Percentiles rank a stretch among this genome's conserved stretches.
Conservation (phyloP, 2,329 filamentous ascomycete genomes). For the Colletotrichum orbiculare region DNA sequence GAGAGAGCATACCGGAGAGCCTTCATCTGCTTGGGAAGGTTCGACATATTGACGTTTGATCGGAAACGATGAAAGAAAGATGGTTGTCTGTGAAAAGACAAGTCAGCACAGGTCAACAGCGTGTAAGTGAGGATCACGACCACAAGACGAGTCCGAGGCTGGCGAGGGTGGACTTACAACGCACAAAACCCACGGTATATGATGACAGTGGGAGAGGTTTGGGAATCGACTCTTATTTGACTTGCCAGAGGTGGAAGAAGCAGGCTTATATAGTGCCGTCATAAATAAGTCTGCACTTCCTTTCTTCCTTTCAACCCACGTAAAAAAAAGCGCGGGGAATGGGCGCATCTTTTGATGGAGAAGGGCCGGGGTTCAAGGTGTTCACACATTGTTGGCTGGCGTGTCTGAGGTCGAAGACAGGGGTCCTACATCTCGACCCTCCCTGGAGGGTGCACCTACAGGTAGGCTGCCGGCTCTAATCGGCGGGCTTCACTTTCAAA, state of each 20-base stretch:
- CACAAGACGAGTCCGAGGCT: background rate
- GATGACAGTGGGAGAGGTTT: conserved; percentile 10
- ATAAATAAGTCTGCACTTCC: conserved; percentile 5
- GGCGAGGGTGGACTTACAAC: background rate
- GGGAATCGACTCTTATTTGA: background rate
- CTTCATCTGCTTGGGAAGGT: conserved; percentile 68
- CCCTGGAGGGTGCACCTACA: conserved; percentile 16
- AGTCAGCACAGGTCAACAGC: conserved; percentile 1
- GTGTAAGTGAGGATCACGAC: background rate
- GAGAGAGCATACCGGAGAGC: conserved; percentile 64
- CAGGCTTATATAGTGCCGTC: conserved; percentile 23
- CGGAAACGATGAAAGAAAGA: background rate
- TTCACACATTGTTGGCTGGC: conserved; percentile 9
- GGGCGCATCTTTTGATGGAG: conserved; percentile 23
- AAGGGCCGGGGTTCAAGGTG: conserved; percentile 22
- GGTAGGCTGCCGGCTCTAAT: background rate
- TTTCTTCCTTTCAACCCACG: no score
- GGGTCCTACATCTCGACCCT: conserved; percentile 26
- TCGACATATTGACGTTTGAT: conserved; percentile 45
- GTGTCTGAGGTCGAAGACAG: conserved; percentile 28
- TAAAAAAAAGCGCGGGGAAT: conserved; percentile 19
- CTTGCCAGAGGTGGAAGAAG: background rate
- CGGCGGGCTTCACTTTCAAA: conserved; percentile 13
- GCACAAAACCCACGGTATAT: conserved; percentile 2
- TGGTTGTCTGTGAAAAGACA: conserved; percentile 1